phyloP scores from a whole-genome alignment of 2,329 filamentous ascomycete genomes.

The Thelonectria rubi region DNA sequence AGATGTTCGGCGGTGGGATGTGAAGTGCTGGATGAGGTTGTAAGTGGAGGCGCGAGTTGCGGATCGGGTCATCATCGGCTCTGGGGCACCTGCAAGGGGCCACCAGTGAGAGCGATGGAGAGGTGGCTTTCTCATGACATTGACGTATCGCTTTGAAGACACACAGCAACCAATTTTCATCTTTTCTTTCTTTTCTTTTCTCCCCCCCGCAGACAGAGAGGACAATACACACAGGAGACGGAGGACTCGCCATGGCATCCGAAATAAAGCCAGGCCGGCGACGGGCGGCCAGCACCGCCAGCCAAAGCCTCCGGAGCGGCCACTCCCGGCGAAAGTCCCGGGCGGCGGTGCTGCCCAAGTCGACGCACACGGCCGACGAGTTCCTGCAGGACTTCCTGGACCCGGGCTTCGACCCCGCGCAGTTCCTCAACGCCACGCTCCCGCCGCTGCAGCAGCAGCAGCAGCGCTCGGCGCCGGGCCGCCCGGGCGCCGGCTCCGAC shows the following conservation, averaged over 20 bases:
- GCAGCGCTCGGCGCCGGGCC: constrained; percentile 47
- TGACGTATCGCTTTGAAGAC: not conserved
- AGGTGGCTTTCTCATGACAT: constrained; percentile 22
- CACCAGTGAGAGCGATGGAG: not conserved
- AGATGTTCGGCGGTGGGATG: constrained; percentile 5
- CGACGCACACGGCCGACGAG: constrained; percentile 74
- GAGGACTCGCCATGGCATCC: constrained; percentile 39
- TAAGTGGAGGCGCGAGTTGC: constrained; percentile 37
- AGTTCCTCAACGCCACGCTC: constrained; percentile 83
- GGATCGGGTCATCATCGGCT: constrained; percentile 49
- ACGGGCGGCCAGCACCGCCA: constrained; percentile 58
- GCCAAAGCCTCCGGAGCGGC: constrained; percentile 50
- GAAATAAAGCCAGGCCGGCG: constrained; percentile 50
- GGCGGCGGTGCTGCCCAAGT: constrained; percentile 57
- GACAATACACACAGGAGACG: not conserved
- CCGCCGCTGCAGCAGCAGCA: constrained; percentile 68
- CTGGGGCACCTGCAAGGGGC: constrained; percentile 13
- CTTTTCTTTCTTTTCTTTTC: not conserved
- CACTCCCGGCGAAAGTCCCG: constrained; percentile 53
- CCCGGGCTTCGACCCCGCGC: constrained; percentile 80
- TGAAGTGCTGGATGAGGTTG: constrained; percentile 29
- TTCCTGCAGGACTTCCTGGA: constrained; percentile 79
- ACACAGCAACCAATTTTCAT: not conserved
- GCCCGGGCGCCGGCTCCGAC: constrained; percentile 34
- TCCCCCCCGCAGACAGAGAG: too few relatives aligned